Base-by-base conservation (phyloP, 495 filamentous ascomycete species). In the Lineolata rhizophorae region DNA sequence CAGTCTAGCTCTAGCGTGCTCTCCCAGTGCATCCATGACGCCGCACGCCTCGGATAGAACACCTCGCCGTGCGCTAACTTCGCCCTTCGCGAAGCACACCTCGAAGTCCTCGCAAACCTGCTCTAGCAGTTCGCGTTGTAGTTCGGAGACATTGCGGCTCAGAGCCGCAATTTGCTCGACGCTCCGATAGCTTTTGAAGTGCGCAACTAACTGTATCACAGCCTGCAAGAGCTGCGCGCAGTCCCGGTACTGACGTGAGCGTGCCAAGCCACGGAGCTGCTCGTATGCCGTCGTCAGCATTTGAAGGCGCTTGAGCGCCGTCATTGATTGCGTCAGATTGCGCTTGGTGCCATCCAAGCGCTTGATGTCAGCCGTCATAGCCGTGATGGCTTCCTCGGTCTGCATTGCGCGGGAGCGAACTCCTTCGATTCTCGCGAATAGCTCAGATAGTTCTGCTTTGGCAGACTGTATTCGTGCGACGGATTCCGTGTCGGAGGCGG, bases 311-410 rank as follows among this genome's bases (percentile, higher is more conserved):
- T 99, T 99, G 44, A 99, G 59, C 17, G 83, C 90, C 15, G 87
- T 99, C 87, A 99, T 99, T 24, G 83, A 93, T 27, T 87, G 64
- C 9, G 90, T 94, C 14, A 99, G 64, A 54, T 95, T 95, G 49
- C 73, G 72, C 59, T 99, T 99, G 27, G 85, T 93, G 51, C 76
- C 76, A 53, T 99, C 87, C 37, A 99, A 62, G 43, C 85, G 72
- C 55, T 99, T 99, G 53, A 99, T 99, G 47, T 99, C 90, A 34
- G 87, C 85, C 29, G 87, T 99, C 87, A 99, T 99, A 37, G 84
- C 80, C 35, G 85, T 92, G 50, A 99, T 99, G 26, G 82, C 70
- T 45, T 81, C 75, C 55, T 99, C 90, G 8, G 87, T 93, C 61
- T 80, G 71, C 42, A 82, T 64, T 14, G 87, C 87, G 37, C 85